Evolutionary conservation across 2,329 filamentous ascomycete genomes (phyloP), one percentile per base, ranked within the genome.

Genomic region (Scedosporium minutisporum): DNA sequence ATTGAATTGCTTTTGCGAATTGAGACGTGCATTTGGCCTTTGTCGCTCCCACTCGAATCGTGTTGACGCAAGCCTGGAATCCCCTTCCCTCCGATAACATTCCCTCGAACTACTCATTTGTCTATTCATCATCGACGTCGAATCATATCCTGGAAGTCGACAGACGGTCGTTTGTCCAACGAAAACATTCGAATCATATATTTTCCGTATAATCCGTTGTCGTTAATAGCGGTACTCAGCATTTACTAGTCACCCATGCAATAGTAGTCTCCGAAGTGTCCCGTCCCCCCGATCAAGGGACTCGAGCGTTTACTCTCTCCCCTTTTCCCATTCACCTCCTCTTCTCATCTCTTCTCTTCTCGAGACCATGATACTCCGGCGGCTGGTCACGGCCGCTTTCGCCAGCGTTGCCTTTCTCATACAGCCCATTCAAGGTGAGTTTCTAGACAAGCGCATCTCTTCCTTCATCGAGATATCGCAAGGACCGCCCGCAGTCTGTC

Each of bases 341-440:
- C 58, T 29, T 16, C 21, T 41, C 27, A 33, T 58, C 62, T 44
- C 33, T 60, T 46, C 23, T 23, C 33, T 46, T 27, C 62, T 48
- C 65, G 63, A 61, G 46, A 68, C 58, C 53, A 76, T 76, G 74
- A 70, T 75, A 63, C 68, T 69, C 57, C 57, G 75, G 58, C 68
- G 71, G 65, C 68, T 66, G 44, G 63, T 75, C 53, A 70, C 69
- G 58, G 67, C 71, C 55, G 70, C 71, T 60, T 64, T 74, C 42
- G 65, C 70, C 60, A 68, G 71, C 64, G 66, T 69, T 62, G 72
- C 71, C 42, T 65, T 72, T 48, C 64, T 75, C 14, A 57, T 71
- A 10, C 71, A 71, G 42, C 68, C 69, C 57, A 71, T 71, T 23
- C 58, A 72, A 66, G 71, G 73, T 75, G 66, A 48, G 72, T 68